Evolutionary conservation across 2,329 filamentous ascomycete species (phyloP).

Genomic region (Aspergillus phoenicis): DNA sequence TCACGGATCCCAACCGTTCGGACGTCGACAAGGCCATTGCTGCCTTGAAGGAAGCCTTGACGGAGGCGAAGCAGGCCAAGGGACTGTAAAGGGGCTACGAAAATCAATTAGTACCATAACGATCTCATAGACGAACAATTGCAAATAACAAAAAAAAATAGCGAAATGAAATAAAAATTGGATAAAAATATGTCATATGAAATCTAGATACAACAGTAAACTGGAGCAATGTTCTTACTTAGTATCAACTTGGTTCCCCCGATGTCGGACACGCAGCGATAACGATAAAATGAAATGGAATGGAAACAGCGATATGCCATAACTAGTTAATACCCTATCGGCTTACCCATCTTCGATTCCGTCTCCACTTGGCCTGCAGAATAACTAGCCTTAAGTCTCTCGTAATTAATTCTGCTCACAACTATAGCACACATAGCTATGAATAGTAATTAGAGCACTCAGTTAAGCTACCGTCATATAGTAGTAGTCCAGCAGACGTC

Average conservation of each 20-base stretch:
- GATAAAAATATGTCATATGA: no score
- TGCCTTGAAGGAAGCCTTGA: slow-evolving; percentile 72
- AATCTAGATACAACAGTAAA: no score
- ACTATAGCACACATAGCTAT: no score
- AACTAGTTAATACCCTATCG: neutral
- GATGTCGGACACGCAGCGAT: neutral
- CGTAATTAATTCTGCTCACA: no score
- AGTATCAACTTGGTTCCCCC: no score
- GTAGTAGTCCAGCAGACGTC: no score
- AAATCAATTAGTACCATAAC: neutral
- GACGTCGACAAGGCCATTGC: slow-evolving; percentile 84
- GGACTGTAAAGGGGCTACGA: slow-evolving; percentile 33
- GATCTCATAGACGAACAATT: neutral
- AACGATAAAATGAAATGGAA: neutral
- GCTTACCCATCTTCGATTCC: neutral
- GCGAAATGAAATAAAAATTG: neutral
- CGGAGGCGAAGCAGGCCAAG: slow-evolving; percentile 70
- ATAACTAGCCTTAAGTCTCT: no score
- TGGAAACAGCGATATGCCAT: neutral
- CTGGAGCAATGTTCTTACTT: no score
- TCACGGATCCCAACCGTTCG: slow-evolving; percentile 74
- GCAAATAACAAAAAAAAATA: neutral
- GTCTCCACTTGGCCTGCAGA: no score
- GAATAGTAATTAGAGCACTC: no score
- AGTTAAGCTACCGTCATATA: no score